Conservation (phyloP, 2,329 filamentous ascomycete genomes). For the Colletotrichum theobromicola region DNA sequence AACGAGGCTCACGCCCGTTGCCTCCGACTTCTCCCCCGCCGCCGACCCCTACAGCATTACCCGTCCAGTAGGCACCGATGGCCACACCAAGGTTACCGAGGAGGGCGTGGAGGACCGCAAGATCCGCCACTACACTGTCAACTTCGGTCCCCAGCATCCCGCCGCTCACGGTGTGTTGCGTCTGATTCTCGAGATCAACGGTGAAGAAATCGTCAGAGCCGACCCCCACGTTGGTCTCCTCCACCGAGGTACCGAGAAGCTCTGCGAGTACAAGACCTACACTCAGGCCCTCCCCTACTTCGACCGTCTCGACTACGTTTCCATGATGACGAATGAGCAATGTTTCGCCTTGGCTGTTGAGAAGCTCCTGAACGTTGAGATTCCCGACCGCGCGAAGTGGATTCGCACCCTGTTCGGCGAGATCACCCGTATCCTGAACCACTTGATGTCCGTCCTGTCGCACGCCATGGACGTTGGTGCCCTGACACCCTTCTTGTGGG, state of each 20-base stretch:
- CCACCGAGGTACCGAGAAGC: constrained; percentile 97
- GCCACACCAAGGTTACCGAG: constrained; percentile 51
- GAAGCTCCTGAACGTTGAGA: constrained; percentile 96
- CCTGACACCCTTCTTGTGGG: constrained; percentile 97
- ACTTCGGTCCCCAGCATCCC: constrained; percentile 98
- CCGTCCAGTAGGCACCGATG: constrained; percentile 41
- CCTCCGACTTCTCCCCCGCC: constrained; percentile 65
- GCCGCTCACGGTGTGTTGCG: constrained; percentile 98
- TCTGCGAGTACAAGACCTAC: constrained; percentile 99
- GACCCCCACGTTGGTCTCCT: constrained; percentile 97
- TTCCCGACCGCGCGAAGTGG: constrained; percentile 94
- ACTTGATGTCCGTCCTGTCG: constrained; percentile 95
- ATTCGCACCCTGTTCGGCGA: constrained; percentile 96
- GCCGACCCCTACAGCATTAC: constrained; percentile 53
- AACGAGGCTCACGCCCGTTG: constrained; percentile 69
- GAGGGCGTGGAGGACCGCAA: constrained; percentile 70
- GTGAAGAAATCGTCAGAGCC: constrained; percentile 95
- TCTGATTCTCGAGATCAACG: constrained; percentile 95
- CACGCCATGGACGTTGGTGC: constrained; percentile 99
- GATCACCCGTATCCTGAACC: constrained; percentile 92
- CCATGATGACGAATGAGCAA: constrained; percentile 99
- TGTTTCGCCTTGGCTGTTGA: constrained; percentile 95
- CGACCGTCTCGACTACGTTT: constrained; percentile 97
- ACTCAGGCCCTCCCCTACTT: constrained; percentile 98
- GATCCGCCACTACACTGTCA: constrained; percentile 98